Evolutionary conservation across 202 grass and related monocot species (phyloP).

Genomic region (Zizania palustris): DNA sequence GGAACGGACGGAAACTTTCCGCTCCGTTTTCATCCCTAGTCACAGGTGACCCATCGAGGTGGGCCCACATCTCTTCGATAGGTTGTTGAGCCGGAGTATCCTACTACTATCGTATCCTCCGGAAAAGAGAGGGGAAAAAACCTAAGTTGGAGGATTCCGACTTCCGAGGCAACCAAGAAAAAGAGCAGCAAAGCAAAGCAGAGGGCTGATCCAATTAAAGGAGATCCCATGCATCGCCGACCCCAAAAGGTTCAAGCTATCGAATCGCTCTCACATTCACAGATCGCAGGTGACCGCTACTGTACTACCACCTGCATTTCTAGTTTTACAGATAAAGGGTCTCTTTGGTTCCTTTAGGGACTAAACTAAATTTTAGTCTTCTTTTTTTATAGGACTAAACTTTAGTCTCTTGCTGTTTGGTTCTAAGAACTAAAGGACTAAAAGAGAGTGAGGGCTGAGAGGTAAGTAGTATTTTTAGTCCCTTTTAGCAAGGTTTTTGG

Average conservation of each 20-base stretch:
- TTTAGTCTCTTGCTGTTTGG: too few relatives aligned
- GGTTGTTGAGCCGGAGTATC: too few relatives aligned
- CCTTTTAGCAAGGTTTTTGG: too few relatives aligned
- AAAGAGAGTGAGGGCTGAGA: too few relatives aligned
- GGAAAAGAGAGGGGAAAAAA: background rate
- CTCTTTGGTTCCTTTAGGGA: too few relatives aligned
- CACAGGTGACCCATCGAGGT: conserved; percentile 28
- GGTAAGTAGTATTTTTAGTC: too few relatives aligned
- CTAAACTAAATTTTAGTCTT: too few relatives aligned
- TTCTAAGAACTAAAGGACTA: too few relatives aligned
- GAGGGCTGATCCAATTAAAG: conserved; percentile 40
- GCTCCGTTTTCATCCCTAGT: too few relatives aligned
- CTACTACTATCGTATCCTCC: background rate
- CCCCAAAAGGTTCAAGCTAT: conserved; percentile 1
- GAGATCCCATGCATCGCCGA: conserved; percentile 26
- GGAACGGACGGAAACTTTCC: too few relatives aligned
- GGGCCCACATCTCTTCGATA: background rate
- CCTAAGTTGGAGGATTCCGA: conserved; percentile 44
- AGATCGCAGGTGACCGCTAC: background rate
- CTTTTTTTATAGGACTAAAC: too few relatives aligned
- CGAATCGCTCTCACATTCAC: conserved; percentile 16
- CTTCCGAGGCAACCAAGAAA: conserved; percentile 39
- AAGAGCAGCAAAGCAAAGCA: background rate
- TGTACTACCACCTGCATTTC: background rate
- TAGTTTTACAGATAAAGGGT: too few relatives aligned